Percentiles rank a stretch among this genome's conserved stretches.
phyloP scores from a whole-genome alignment of 2,329 filamentous ascomycete genomes.

The Calonectria henricotiae region DNA sequence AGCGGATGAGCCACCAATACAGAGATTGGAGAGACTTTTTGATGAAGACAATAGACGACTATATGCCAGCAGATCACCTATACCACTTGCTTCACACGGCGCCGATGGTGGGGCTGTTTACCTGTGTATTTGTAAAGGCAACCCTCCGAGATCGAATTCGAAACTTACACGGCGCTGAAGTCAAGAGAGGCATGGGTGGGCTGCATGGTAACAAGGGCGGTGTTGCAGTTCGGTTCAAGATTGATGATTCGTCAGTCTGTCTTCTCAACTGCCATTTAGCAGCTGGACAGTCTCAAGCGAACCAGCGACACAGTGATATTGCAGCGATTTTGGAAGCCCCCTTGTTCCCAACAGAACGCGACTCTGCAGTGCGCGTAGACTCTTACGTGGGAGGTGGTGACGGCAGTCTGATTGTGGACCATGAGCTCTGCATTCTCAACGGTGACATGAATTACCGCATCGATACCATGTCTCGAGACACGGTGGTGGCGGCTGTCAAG shows the following conservation, averaged over 20 bases:
- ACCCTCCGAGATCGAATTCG: constrained; percentile 83
- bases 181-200: constrained; percentile 97
- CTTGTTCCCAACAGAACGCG: constrained; percentile 81
- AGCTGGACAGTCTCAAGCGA: constrained; percentile 92
- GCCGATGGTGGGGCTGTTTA: constrained; percentile 92
- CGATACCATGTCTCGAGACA: constrained; percentile 95
- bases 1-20: constrained; percentile 98
- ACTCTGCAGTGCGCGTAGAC: constrained; percentile 79
- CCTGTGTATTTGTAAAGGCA: constrained; percentile 93
- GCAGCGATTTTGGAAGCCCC: constrained; percentile 88
- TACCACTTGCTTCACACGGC: constrained; percentile 92
- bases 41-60: constrained; percentile 85
- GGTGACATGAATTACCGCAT: constrained; percentile 99
- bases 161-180: constrained; percentile 84
- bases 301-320: constrained; percentile 92
- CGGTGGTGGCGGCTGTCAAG: constrained; percentile 88
- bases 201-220: constrained; percentile 97
- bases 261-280: constrained; percentile 98
- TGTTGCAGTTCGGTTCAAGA: constrained; percentile 89
- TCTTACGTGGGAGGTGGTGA: constrained; percentile 94
- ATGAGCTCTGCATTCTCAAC: constrained; percentile 97
- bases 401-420: constrained; percentile 93
- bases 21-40: constrained; percentile 96
- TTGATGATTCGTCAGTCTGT: constrained; percentile 95
- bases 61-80: constrained; percentile 81